phyloP scores from a whole-genome alignment of 2,329 filamentous ascomycete genomes.

The Graphiopsis chlorocephala region DNA sequence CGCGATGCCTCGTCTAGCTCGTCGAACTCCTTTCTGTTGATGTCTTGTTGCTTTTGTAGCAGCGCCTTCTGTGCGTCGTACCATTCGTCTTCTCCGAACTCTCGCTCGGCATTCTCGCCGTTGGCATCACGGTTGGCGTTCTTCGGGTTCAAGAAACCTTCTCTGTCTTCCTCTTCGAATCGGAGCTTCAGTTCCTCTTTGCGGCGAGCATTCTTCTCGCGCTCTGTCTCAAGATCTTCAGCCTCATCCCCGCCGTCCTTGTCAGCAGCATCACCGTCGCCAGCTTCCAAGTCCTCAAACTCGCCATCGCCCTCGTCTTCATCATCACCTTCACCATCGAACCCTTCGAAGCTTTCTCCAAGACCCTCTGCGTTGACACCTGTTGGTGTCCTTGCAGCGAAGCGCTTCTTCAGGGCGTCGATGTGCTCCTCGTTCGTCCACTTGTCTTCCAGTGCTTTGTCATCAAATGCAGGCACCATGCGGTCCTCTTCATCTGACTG shows the following conservation, averaged over 20 bases:
- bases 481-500: slow-evolving; percentile 65
- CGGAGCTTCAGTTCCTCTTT: slow-evolving; percentile 94
- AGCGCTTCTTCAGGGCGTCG: slow-evolving; percentile 69
- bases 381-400: slow-evolving; percentile 67
- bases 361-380: slow-evolving; percentile 47
- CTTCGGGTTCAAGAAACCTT: slow-evolving; percentile 90
- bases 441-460: slow-evolving; percentile 75
- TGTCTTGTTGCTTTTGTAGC: slow-evolving; percentile 91
- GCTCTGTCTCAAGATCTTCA: slow-evolving; percentile 74
- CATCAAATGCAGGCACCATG: slow-evolving; percentile 74
- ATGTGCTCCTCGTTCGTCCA: slow-evolving; percentile 81
- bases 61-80: slow-evolving; percentile 94
- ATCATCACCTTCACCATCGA: slow-evolving; percentile 49
- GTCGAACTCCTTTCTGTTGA: slow-evolving; percentile 93
- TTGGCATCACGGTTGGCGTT: slow-evolving; percentile 67
- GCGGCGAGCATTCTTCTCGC: slow-evolving; percentile 81
- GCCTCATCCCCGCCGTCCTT: slow-evolving; percentile 43
- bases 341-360: slow-evolving; percentile 47
- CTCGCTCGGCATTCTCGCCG: slow-evolving; percentile 63
- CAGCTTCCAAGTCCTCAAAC: slow-evolving; percentile 82
- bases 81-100: slow-evolving; percentile 98
- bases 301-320: slow-evolving; percentile 73
- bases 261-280: slow-evolving; percentile 52
- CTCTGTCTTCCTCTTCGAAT: slow-evolving; percentile 97
- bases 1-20: slow-evolving; percentile 80